These are phyloP conservation scores for Pythium rhizo-oryzae DNA, from an alignment of 352 stramenopile genomes.

Conservation along the genomic window DNA sequence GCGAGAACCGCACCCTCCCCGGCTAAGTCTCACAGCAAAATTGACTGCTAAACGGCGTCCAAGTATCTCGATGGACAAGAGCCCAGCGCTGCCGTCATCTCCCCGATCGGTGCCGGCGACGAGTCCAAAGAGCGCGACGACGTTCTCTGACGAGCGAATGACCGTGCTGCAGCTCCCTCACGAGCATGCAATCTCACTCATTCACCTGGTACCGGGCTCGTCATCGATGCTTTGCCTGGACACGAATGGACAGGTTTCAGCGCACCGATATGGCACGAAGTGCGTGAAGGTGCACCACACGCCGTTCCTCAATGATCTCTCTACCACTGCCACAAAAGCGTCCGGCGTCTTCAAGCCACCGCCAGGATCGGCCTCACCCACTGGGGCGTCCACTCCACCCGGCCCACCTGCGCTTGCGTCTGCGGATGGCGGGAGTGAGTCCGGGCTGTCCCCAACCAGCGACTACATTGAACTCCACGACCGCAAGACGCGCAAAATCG, in stretches of 20 bases:
- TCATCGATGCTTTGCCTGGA: constrained; percentile 72
- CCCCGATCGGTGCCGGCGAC: not conserved
- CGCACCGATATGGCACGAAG: constrained; percentile 64
- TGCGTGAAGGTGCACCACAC: constrained; percentile 56
- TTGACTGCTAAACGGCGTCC: not conserved
- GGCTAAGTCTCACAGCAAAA: constrained; percentile 29
- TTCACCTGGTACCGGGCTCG: constrained; percentile 49
- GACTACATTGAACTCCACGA: constrained; percentile 41
- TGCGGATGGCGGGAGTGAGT: not conserved
- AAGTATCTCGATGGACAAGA: constrained; percentile 9
- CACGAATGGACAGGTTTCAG: constrained; percentile 66
- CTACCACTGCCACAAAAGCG: constrained; percentile 42
- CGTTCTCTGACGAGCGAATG: constrained; percentile 7
- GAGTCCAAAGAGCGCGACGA: not conserved
- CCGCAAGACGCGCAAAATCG: constrained; percentile 61
- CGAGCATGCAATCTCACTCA: constrained; percentile 54
- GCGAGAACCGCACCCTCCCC: constrained; percentile 76
- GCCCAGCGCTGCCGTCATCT: not conserved
- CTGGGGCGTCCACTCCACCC: not conserved
- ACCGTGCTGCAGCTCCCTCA: constrained; percentile 56
- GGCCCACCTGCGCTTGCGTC: not conserved
- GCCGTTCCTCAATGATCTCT: constrained; percentile 50
- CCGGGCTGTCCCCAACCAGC: not conserved
- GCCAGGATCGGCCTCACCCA: not conserved
- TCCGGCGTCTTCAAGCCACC: constrained; percentile 45